These are phyloP conservation scores for Penicillium sp. DNA, from an alignment of 2,329 filamentous ascomycete species.

Conservation along the genomic window DNA sequence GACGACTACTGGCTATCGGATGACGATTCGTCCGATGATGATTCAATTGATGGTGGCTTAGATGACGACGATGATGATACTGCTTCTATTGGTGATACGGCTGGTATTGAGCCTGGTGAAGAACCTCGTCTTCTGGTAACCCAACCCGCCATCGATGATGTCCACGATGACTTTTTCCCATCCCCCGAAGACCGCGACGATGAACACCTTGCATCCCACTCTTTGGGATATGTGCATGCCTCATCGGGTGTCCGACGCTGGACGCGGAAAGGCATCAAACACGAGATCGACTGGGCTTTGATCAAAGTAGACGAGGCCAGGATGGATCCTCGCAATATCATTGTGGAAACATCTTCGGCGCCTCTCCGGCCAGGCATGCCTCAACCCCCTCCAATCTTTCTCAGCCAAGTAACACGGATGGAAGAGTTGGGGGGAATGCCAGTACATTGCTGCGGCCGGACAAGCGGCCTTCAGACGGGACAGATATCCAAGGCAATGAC, in stretches of 20 bases:
- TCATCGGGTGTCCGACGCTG: conserved; percentile 86
- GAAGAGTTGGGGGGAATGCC: conserved; percentile 69
- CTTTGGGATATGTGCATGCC: conserved; percentile 82
- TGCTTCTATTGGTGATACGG: conserved; percentile 71
- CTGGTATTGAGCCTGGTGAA: conserved; percentile 74
- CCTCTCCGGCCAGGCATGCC: conserved; percentile 42
- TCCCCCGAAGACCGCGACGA: conserved; percentile 74
- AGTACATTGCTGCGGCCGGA: conserved; percentile 88
- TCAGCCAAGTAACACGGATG: conserved; percentile 61
- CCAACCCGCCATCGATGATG: conserved; percentile 87
- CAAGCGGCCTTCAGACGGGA: conserved; percentile 79
- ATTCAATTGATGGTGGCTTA: conserved; percentile 55
- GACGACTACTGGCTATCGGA: conserved; percentile 53
- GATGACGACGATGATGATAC: conserved; percentile 60
- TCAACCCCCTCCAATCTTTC: conserved; percentile 45
- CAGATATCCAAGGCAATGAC: conserved; percentile 77
- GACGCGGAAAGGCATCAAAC: conserved; percentile 70
- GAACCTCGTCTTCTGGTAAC: conserved; percentile 82
- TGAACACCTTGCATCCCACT: conserved; percentile 81
- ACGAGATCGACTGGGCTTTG: conserved; percentile 95
- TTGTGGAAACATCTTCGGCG: conserved; percentile 46
- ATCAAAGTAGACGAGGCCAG: conserved; percentile 78
- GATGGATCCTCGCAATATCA: conserved; percentile 71
- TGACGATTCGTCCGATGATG: conserved; percentile 58
- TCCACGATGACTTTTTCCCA: conserved; percentile 81